Conservation (phyloP, 2,329 filamentous ascomycete genomes). For the Hymenoscyphus scutula region DNA sequence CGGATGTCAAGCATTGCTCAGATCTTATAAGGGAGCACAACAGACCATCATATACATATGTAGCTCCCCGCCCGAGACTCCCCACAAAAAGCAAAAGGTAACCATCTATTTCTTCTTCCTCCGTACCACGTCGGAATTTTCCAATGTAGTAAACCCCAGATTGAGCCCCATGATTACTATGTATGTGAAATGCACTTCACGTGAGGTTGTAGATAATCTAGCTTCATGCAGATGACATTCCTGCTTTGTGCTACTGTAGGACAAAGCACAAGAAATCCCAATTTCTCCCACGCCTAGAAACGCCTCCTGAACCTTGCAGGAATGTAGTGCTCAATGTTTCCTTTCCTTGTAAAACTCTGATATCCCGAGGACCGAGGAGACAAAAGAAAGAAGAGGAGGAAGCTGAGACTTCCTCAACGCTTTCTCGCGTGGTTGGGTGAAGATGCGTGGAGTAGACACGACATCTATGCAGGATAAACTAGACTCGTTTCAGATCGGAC, state of each 20-base stretch:
- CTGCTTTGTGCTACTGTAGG: neutral
- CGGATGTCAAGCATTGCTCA: neutral
- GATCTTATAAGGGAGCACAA: neutral
- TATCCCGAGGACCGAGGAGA: neutral
- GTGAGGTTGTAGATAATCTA: neutral
- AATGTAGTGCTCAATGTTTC: neutral
- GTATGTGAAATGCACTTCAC: neutral
- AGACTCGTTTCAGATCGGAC: neutral
- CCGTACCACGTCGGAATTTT: neutral
- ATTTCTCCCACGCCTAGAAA: neutral
- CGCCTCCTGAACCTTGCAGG: neutral
- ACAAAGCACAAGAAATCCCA: neutral
- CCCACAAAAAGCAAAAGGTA: slow-evolving; percentile 1
- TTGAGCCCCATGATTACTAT: neutral
- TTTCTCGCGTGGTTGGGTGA: neutral
- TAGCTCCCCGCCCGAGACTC: neutral
- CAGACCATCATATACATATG: neutral
- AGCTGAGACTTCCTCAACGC: slow-evolving; percentile 3
- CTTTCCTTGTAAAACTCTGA: neutral
- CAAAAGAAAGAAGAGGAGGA: neutral
- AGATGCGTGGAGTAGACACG: neutral
- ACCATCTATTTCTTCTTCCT: neutral
- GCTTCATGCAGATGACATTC: neutral
- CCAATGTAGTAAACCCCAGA: neutral
- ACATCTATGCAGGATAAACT: slow-evolving; percentile 1